Percentiles rank a stretch among this genome's conserved stretches.
These are phyloP conservation scores for Pyrus hybrid DNA, from an alignment of 331 rosid species.

Conservation along the genomic window DNA sequence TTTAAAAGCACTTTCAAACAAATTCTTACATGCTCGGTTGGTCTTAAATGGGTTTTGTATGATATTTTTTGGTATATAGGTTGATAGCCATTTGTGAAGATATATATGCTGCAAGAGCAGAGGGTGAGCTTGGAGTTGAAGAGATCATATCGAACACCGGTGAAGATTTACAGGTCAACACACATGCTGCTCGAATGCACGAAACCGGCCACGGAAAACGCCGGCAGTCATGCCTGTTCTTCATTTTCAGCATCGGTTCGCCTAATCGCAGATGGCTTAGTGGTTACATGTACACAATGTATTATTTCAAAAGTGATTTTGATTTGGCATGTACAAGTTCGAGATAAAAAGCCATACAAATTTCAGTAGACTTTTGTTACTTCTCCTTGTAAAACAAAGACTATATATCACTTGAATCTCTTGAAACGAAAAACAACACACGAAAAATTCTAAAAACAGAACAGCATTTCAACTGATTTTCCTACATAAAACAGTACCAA, in stretches of 20 bases:
- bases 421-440: not conserved
- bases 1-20: not conserved
- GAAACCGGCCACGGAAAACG: slow-evolving; percentile 18
- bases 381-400: not conserved
- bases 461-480: not conserved
- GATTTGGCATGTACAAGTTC: not conserved
- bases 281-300: not conserved
- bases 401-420: not conserved
- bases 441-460: not conserved
- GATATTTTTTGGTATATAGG: slow-evolving; percentile 25
- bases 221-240: not conserved
- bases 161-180: slow-evolving; percentile 90
- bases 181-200: slow-evolving; percentile 94
- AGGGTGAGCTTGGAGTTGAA: slow-evolving; percentile 94
- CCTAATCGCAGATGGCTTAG: not conserved
- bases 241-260: not conserved
- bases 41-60: not conserved
- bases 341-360: too few species aligned
- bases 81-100: slow-evolving; percentile 91
- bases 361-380: too few species aligned
- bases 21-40: not conserved
- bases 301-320: too few species aligned
- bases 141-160: slow-evolving; percentile 89
- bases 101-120: slow-evolving; percentile 97
- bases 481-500: not conserved